A percentile compares a stretch with the other conserved stretches of the same genome.
Evolutionary conservation across 306 rosid genomes (phyloP).

Genomic region (Crataegus laevigata): DNA sequence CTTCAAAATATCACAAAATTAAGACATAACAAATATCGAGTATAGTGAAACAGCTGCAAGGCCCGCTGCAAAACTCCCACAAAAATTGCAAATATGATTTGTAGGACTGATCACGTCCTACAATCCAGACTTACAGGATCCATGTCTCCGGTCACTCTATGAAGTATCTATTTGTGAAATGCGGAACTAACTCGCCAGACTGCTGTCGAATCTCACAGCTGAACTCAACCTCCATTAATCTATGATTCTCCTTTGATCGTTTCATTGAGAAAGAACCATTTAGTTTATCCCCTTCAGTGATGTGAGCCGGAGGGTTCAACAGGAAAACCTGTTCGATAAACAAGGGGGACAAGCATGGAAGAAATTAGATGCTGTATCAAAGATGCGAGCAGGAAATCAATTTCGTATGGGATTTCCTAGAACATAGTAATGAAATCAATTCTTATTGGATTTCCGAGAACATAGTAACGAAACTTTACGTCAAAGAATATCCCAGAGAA

Average conservation of each 20-base stretch:
- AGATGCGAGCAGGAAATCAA: not conserved
- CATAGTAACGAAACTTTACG: not conserved
- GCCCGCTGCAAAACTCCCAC: conserved; percentile 14
- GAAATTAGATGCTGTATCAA: not conserved
- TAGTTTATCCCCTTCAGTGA: conserved; percentile 60
- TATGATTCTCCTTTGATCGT: conserved; percentile 88
- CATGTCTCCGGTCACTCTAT: conserved; percentile 50
- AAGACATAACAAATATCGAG: not conserved
- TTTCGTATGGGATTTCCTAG: not conserved
- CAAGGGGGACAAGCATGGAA: not conserved
- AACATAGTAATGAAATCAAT: not conserved
- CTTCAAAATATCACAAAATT: not conserved
- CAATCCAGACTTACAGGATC: conserved; percentile 9
- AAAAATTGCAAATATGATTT: conserved; percentile 11
- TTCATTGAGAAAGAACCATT: conserved; percentile 65
- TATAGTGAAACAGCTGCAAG: conserved; percentile 5
- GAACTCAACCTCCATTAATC: conserved; percentile 90
- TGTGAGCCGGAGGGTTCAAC: conserved; percentile 52
- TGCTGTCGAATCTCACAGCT: conserved; percentile 54
- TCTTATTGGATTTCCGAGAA: not conserved
- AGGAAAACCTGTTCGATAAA: conserved; percentile 64
- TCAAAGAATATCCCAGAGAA: not conserved
- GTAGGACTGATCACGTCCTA: conserved; percentile 2
- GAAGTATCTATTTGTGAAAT: conserved; percentile 58
- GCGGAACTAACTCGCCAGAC: conserved; percentile 48